Evolutionary conservation across 768 basidiomycete species (phyloP).

Genomic region (Botryobasidium botryosum): DNA sequence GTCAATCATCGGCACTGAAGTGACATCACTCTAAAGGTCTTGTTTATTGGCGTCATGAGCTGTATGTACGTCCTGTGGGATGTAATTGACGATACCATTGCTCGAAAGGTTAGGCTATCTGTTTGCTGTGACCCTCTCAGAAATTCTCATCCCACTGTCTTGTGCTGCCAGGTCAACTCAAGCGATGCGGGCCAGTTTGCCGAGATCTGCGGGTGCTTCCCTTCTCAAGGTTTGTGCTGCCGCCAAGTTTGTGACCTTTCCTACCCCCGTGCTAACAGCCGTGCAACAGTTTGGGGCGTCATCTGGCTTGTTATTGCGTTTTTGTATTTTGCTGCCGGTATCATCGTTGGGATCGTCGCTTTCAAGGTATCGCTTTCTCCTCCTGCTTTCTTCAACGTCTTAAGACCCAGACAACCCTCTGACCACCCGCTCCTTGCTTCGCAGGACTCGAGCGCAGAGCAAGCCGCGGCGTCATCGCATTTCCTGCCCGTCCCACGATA

Average conservation of each 20-base stretch:
- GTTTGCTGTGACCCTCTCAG: neutral
- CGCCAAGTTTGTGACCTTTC: neutral
- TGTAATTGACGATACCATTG: slow-evolving; percentile 70
- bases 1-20: too few species aligned
- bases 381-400: neutral
- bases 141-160: slow-evolving; percentile 18
- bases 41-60: slow-evolving; percentile 79
- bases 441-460: slow-evolving; percentile 44
- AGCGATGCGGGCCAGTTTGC: slow-evolving; percentile 81
- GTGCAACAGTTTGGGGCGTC: slow-evolving; percentile 62
- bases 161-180: too few species aligned
- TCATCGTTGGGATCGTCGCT: slow-evolving; percentile 59
- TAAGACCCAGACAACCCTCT: too few species aligned
- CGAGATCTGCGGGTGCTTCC: slow-evolving; percentile 63
- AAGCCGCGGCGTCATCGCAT: slow-evolving; percentile 31
- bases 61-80: slow-evolving; percentile 83
- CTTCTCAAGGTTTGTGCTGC: slow-evolving; percentile 43
- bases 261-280: neutral
- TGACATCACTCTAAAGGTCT: slow-evolving; percentile 28
- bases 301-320: slow-evolving; percentile 70
- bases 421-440: too few species aligned
- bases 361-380: slow-evolving; percentile 46
- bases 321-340: slow-evolving; percentile 53
- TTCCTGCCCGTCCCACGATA: slow-evolving; percentile 31
- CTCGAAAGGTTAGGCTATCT: slow-evolving; percentile 33